A percentile compares a stretch with the other conserved stretches of the same genome.
phyloP scores from a whole-genome alignment of 2,329 filamentous ascomycete genomes.

The Cercospora sesami region DNA sequence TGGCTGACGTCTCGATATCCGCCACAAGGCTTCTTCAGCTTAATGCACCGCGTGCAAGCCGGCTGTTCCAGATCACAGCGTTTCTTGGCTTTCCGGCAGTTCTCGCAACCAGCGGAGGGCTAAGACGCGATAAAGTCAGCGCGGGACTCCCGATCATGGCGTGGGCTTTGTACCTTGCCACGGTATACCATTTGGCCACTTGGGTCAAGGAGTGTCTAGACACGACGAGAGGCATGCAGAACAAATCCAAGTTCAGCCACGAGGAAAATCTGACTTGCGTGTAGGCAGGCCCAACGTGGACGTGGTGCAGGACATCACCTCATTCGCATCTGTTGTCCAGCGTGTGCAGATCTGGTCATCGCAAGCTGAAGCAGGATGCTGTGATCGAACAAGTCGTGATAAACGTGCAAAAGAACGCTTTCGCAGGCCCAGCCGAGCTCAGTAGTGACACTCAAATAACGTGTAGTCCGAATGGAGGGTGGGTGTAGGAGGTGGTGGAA shows the following conservation, averaged over 20 bases:
- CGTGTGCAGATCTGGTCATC: neutral
- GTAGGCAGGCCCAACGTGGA: neutral
- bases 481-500: neutral
- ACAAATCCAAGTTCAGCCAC: neutral
- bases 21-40: constrained; percentile 36
- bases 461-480: neutral
- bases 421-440: neutral
- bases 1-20: constrained; percentile 38
- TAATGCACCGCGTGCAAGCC: constrained; percentile 36
- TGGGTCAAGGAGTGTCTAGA: neutral
- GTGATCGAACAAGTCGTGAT: neutral
- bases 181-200: constrained; percentile 33
- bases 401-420: too few species aligned
- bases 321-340: neutral
- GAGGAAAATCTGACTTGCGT: neutral
- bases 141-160: neutral
- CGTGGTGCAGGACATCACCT: constrained; percentile 13
- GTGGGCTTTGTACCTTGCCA: constrained; percentile 29
- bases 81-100: constrained; percentile 40
- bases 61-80: constrained; percentile 37
- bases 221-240: neutral
- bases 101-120: constrained; percentile 38
- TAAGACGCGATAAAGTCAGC: constrained; percentile 3
- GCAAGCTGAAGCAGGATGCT: neutral
- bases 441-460: neutral